Percentiles rank a stretch among this genome's conserved stretches.
Conservation (phyloP, 1,284 basidiomycete genomes). For the Ceratobasidium papillatum region DNA sequence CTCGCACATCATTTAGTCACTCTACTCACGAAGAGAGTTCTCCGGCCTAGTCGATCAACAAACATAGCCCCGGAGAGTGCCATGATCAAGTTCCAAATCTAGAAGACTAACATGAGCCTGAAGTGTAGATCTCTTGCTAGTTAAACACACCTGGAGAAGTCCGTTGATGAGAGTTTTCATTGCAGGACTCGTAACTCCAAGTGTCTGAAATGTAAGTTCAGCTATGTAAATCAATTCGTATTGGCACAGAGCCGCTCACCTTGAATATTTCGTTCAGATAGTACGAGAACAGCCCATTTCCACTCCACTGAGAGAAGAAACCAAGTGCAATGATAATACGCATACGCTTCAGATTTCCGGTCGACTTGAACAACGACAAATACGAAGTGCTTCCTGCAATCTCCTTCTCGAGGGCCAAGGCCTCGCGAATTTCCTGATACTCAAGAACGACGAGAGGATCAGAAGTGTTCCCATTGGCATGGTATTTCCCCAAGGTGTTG, state of each 20-base stretch:
- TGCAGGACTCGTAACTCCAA: slow-evolving; percentile 61
- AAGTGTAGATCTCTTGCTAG: neutral
- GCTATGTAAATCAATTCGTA: neutral
- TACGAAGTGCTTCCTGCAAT: slow-evolving; percentile 58
- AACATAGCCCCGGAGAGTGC: slow-evolving; percentile 60
- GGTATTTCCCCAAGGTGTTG: slow-evolving; percentile 66
- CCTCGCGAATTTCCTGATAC: slow-evolving; percentile 62
- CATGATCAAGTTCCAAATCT: slow-evolving; percentile 65
- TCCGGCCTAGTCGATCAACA: slow-evolving; percentile 67
- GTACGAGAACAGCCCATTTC: slow-evolving; percentile 72
- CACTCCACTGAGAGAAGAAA: slow-evolving; percentile 72
- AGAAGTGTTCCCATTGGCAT: slow-evolving; percentile 58
- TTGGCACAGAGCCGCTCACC: neutral
- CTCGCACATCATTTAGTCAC: neutral
- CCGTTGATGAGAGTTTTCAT: slow-evolving; percentile 71
- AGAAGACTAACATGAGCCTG: slow-evolving; percentile 46
- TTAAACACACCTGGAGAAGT: slow-evolving; percentile 58
- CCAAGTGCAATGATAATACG: slow-evolving; percentile 64
- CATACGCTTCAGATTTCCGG: slow-evolving; percentile 69
- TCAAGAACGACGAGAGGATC: slow-evolving; percentile 46
- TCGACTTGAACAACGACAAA: slow-evolving; percentile 62
- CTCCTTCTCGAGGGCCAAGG: slow-evolving; percentile 66
- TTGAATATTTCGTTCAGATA: slow-evolving; percentile 64
- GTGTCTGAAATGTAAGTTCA: slow-evolving; percentile 57
- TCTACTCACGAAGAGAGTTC: slow-evolving; percentile 63